Evolutionary conservation across 257 asterid genomes (phyloP).

Genomic region (Prunella vulgaris): DNA sequence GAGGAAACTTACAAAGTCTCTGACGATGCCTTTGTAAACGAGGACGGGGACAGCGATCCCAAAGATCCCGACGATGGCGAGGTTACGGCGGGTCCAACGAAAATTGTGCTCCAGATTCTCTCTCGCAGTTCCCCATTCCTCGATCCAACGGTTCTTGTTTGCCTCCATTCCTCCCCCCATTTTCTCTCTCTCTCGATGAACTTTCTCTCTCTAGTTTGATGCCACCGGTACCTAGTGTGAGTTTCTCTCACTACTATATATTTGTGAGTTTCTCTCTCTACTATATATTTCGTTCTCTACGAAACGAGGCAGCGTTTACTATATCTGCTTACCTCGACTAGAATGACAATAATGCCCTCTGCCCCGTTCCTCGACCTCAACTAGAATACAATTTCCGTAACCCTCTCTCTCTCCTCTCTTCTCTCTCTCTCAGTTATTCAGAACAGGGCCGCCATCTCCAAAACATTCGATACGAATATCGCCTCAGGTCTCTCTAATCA

Average conservation of each 20-base stretch:
- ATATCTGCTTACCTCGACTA: no score
- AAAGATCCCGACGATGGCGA: slow-evolving; percentile 79
- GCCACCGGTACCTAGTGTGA: background rate
- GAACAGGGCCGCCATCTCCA: slow-evolving; percentile 13
- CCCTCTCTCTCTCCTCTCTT: background rate
- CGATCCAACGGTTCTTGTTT: slow-evolving; percentile 80
- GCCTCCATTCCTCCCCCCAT: slow-evolving; percentile 98
- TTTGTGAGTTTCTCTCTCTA: background rate
- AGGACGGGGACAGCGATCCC: slow-evolving; percentile 78
- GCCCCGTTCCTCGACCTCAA: background rate
- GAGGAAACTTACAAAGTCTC: slow-evolving; percentile 58
- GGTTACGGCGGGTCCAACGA: slow-evolving; percentile 88
- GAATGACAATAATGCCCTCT: slow-evolving; percentile 12
- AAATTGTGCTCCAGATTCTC: slow-evolving; percentile 87
- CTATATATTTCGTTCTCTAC: background rate
- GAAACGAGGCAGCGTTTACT: background rate
- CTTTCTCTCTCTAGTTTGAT: slow-evolving; percentile 9
- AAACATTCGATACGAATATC: slow-evolving; percentile 1
- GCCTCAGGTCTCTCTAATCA: slow-evolving; percentile 23
- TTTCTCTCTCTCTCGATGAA: slow-evolving; percentile 18
- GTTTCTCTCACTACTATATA: background rate
- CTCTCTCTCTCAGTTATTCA: slow-evolving; percentile 18
- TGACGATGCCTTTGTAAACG: slow-evolving; percentile 83
- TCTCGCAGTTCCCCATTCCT: slow-evolving; percentile 73
- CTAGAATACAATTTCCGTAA: background rate